Evolutionary conservation across 2,329 filamentous ascomycete species (phyloP), one percentile per base, ranked within the genome.

Genomic region (Huntiella abstrusa): DNA sequence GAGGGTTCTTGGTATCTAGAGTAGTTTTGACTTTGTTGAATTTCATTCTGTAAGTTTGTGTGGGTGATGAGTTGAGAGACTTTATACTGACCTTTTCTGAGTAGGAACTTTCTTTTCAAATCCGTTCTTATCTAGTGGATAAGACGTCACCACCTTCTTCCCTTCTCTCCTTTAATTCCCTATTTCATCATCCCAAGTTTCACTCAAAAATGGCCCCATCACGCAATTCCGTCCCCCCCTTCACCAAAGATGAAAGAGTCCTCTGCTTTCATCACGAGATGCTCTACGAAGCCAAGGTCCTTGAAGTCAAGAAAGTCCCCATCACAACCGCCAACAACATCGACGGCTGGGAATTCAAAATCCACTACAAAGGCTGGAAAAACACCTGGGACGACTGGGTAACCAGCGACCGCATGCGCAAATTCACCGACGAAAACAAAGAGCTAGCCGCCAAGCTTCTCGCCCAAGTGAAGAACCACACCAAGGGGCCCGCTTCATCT

Each of bases 351-450:
- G 77, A 85, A 60, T 98, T 93, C 66, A 83, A 83, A 58, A 83
- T 98, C 47, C 91, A 98, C 64, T 98, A 98, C 68, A 96, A 96
- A 64, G 91, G 91, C 57, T 98, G 91, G 91, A 98, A 98, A 70
- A 87, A 88, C 62, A 95, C 86, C 71, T 98, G 91, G 91, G 91
- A 98, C 65, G 91, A 98, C 65, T 96, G 88, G 88, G 91, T 96
- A 39, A 76, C 83, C 16, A 79, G 86, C 62, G 88, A 96, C 60
- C 83, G 91, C 54, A 80, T 98, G 51, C 80, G 87, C 58, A 95
- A 95, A 65, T 81, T 88, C 60, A 94, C 80, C 44, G 85, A 93
- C 48, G 91, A 96, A 64, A 95, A 96, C 64, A 83, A 84, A 58
- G 85, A 93, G 59, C 73, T 98, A 34, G 86, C 88, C 16, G 68